Base-by-base conservation (phyloP, 1,284 basidiomycete species). In the Apiotrichum porosum region DNA sequence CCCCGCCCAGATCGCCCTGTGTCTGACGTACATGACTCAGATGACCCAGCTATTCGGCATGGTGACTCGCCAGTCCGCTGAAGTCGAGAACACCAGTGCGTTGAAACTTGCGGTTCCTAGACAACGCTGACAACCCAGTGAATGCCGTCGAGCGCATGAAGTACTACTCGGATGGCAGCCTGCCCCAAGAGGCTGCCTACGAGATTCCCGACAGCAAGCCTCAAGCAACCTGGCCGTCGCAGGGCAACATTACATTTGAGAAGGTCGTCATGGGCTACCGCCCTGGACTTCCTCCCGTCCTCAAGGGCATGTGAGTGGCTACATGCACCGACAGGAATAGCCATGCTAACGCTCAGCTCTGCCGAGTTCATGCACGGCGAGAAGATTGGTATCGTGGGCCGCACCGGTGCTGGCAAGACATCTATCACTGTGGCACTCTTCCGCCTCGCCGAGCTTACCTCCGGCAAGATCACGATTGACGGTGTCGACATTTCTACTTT, bases 71-170 rank as follows among this genome's bases (percentile, higher is more conserved):
- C 78, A 83, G 64, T 77, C 78, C 8, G 82, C 83, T 3, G 82
- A 84, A 65, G 79, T 84, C 8, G 82, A 83, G 71, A 82, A 70
- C 41, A 59, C 61, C 38, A 70, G 65, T 68, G 43, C 43, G 64
- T 46, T n/a, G 0, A n/a, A n/a, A n/a, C n/a, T n/a, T n/a, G 5
- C 19, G 4, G 8, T n/a, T 18, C n/a, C 18, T 3, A 21, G 15
- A 21, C 28, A 8, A 15, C 30, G 31, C 46, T 45, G 21, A 44
- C 35, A 33, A 12, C 14, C 35, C 35, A 55, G 52, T 88, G 80
- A 86, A 85, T 63, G 79, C 82, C 3, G 83, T 86, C 1, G 85
- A 88, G 69, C 72, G 83, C 60, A 78, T 86, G 4, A 69, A 82
- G 3, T 78, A 83, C 55, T 87, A 86, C 65, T 54, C 64, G 2